phyloP scores from a whole-genome alignment of 2,329 filamentous ascomycete genomes.

The Penicillium digitatum region DNA sequence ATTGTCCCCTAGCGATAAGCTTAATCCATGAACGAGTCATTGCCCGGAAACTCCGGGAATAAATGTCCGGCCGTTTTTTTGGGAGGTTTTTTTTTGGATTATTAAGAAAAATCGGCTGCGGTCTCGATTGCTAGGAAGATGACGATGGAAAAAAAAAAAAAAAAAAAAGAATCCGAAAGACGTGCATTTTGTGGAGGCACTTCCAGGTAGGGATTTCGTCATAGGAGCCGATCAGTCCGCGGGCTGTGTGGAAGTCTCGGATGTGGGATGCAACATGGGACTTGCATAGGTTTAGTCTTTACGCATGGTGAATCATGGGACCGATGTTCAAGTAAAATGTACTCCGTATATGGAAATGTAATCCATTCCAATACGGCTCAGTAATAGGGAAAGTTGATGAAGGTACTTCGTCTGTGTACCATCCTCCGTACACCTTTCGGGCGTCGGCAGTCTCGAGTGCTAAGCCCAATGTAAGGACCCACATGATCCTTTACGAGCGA shows the following conservation, averaged over 20 bases:
- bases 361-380: neutral
- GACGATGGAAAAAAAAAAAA: neutral
- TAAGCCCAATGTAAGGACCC: neutral
- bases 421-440: neutral
- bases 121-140: neutral
- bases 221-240: slow-evolving; percentile 3
- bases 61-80: neutral
- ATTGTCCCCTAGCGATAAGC: slow-evolving; percentile 10
- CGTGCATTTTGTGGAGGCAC: neutral
- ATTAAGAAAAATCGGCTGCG: neutral
- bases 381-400: neutral
- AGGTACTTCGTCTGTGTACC: too few species aligned
- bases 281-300: slow-evolving; percentile 3
- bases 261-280: slow-evolving; percentile 14
- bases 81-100: neutral
- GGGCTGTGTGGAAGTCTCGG: slow-evolving; percentile 11
- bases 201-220: slow-evolving; percentile 9
- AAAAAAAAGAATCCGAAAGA: neutral
- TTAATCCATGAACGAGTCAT: slow-evolving; percentile 19
- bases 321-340: neutral
- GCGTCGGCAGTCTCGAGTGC: neutral
- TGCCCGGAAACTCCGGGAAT: neutral
- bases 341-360: neutral
- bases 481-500: neutral
- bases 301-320: slow-evolving; percentile 2